These are phyloP conservation scores for Eragrostis curvula DNA, from an alignment of 176 grass and related monocot species.

Conservation along the genomic window DNA sequence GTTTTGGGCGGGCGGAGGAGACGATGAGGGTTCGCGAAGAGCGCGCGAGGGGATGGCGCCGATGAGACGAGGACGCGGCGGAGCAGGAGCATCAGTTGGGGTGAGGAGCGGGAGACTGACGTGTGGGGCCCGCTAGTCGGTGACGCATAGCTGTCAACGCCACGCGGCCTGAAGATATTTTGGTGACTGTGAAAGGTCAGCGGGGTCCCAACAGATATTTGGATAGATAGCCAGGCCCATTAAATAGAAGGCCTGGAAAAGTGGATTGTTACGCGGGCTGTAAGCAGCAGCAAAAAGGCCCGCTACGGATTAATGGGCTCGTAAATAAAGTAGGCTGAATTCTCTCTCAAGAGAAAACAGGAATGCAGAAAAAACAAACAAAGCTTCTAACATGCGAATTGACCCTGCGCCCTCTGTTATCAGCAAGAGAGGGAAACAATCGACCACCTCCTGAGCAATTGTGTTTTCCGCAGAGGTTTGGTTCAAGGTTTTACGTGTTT, in stretches of 20 bases:
- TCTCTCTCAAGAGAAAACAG: no score
- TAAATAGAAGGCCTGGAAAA: no score
- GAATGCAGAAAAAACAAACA: neutral
- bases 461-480: no score
- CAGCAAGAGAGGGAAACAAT: no score
- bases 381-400: no score
- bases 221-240: no score
- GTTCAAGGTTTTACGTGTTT: no score
- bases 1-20: conserved; percentile 21
- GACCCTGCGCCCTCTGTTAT: no score
- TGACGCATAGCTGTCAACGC: neutral
- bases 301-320: neutral
- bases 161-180: neutral
- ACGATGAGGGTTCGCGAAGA: conserved; percentile 46
- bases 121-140: conserved; percentile 33
- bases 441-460: no score
- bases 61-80: conserved; percentile 33
- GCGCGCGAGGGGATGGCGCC: conserved; percentile 36
- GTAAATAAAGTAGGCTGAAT: neutral
- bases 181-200: neutral
- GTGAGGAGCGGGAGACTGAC: conserved; percentile 8
- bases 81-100: conserved; percentile 32
- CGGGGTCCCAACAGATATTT: neutral
- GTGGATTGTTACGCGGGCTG: no score
- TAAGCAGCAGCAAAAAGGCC: no score